Evolutionary conservation across 2,329 filamentous ascomycete species (phyloP).

Genomic region (Pseudophaeomoniella oleicola): DNA sequence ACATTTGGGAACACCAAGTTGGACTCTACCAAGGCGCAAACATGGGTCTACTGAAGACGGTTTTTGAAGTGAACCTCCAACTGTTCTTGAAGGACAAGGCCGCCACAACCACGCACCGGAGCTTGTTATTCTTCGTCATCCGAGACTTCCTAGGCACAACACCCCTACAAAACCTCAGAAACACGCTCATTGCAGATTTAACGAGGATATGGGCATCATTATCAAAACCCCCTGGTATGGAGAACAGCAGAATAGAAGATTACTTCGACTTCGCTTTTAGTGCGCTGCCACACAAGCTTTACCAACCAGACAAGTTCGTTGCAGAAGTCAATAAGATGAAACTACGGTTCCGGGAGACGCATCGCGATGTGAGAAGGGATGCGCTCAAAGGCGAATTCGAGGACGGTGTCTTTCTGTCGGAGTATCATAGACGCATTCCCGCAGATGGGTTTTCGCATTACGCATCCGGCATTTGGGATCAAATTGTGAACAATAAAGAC

Average conservation of each 20-base stretch:
- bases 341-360: slow-evolving; percentile 67
- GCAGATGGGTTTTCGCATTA: slow-evolving; percentile 95
- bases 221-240: slow-evolving; percentile 78
- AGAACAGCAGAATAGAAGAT: slow-evolving; percentile 80
- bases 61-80: slow-evolving; percentile 96
- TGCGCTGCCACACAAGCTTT: slow-evolving; percentile 87
- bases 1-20: slow-evolving; percentile 99
- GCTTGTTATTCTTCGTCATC: slow-evolving; percentile 95
- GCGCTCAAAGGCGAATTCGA: slow-evolving; percentile 51
- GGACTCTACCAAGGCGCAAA: slow-evolving; percentile 96
- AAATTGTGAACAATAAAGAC: slow-evolving; percentile 98
- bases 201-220: slow-evolving; percentile 85
- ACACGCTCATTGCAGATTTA: slow-evolving; percentile 80
- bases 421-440: slow-evolving; percentile 90
- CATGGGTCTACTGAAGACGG: slow-evolving; percentile 96
- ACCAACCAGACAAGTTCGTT: slow-evolving; percentile 84
- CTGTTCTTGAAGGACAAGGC: slow-evolving; percentile 91
- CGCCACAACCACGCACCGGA: slow-evolving; percentile 74
- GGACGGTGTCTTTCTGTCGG: slow-evolving; percentile 74
- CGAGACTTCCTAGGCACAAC: slow-evolving; percentile 91
- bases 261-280: slow-evolving; percentile 99
- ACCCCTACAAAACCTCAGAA: slow-evolving; percentile 75
- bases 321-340: slow-evolving; percentile 67
- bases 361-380: slow-evolving; percentile 50
- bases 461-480: slow-evolving; percentile 89